These are phyloP conservation scores for Collybiopsis confluens DNA, from an alignment of 768 basidiomycete species.

Conservation along the genomic window DNA sequence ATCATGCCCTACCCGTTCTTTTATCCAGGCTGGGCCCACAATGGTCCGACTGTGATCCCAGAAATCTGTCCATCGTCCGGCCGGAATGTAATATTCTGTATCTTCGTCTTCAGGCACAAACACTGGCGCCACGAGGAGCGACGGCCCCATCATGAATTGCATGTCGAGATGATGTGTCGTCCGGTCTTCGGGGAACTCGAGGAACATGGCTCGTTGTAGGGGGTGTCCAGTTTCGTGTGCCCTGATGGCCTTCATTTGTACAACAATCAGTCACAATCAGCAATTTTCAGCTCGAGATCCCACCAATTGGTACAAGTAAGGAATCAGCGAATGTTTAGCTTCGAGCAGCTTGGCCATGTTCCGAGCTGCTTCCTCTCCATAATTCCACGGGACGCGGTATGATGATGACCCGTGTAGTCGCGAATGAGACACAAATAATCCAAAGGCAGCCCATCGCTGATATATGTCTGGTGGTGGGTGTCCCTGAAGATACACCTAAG, in stretches of 20 bases:
- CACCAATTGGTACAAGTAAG: slow-evolving; percentile 60
- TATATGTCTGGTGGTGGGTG: slow-evolving; percentile 66
- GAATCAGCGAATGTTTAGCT: slow-evolving; percentile 69
- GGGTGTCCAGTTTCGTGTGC: slow-evolving; percentile 51
- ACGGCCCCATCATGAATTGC: slow-evolving; percentile 42
- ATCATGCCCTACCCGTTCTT: slow-evolving; percentile 57
- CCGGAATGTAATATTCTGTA: slow-evolving; percentile 56
- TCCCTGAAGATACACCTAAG: slow-evolving; percentile 32
- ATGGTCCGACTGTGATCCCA: slow-evolving; percentile 51
- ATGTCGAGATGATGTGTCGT: slow-evolving; percentile 57
- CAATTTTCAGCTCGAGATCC: slow-evolving; percentile 13
- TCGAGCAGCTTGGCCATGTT: slow-evolving; percentile 60
- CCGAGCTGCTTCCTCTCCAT: slow-evolving; percentile 64
- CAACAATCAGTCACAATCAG: background rate
- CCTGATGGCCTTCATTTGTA: slow-evolving; percentile 41
- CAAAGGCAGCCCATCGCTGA: slow-evolving; percentile 75
- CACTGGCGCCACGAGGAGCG: slow-evolving; percentile 59
- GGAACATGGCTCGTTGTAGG: slow-evolving; percentile 60
- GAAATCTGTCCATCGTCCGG: slow-evolving; percentile 58
- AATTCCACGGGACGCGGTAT: slow-evolving; percentile 76
- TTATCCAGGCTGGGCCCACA: slow-evolving; percentile 59
- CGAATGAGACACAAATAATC: slow-evolving; percentile 72
- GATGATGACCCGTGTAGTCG: slow-evolving; percentile 70
- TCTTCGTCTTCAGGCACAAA: slow-evolving; percentile 51
- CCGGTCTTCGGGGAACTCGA: slow-evolving; percentile 57